Evolutionary conservation across 345 rosid species (phyloP).

Genomic region (Pistacia atlantica): DNA sequence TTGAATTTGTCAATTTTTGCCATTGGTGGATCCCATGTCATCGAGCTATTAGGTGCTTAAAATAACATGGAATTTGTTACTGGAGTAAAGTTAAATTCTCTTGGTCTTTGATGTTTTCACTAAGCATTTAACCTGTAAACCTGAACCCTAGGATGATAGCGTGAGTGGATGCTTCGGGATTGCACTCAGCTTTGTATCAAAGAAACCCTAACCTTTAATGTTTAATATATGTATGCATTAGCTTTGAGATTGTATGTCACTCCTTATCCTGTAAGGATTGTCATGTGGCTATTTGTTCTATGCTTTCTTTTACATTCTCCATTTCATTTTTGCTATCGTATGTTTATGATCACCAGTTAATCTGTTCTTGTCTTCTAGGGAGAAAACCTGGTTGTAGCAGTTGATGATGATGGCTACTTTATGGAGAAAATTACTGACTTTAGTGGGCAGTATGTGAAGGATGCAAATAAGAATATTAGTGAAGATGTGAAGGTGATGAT

Average conservation of each 20-base stretch:
- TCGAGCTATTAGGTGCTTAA: too few species aligned
- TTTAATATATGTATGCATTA: not conserved
- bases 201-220: too few species aligned
- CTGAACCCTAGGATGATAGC: not conserved
- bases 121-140: too few species aligned
- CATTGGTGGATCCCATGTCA: too few species aligned
- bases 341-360: not conserved
- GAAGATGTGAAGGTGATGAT: constrained; percentile 80
- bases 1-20: too few species aligned
- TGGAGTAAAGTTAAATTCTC: too few species aligned
- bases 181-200: not conserved
- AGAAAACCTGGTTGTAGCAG: constrained; percentile 79
- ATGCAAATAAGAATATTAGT: constrained; percentile 84
- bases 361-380: constrained; percentile 45
- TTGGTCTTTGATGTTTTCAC: too few species aligned
- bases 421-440: constrained; percentile 76
- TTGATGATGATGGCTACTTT: constrained; percentile 95
- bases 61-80: too few species aligned
- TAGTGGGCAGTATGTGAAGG: constrained; percentile 78
- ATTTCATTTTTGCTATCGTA: not conserved
- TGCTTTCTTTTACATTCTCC: not conserved
- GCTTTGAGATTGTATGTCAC: not conserved
- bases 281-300: not conserved
- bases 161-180: not conserved
- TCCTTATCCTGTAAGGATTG: not conserved